Conservation (phyloP, 163 green algal genomes). For the Scenedesmus sp. region DNA sequence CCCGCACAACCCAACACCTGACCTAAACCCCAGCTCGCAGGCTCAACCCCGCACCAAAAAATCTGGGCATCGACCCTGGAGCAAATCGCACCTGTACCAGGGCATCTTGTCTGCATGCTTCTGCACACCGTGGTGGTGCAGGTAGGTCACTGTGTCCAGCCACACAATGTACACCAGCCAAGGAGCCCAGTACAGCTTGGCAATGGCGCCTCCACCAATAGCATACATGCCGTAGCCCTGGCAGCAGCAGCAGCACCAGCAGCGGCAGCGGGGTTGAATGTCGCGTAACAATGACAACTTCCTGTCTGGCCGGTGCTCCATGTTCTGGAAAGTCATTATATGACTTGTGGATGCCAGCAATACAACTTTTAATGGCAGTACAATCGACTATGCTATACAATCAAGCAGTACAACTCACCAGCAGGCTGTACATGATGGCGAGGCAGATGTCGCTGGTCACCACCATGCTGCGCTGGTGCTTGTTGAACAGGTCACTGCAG, state of each 20-base stretch:
- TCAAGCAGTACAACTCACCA: conserved; percentile 55
- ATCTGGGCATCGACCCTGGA: neutral
- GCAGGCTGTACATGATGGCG: conserved; percentile 47
- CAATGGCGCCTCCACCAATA: conserved; percentile 79
- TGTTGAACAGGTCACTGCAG: conserved; percentile 79
- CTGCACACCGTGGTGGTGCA: conserved; percentile 95
- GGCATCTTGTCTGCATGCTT: conserved; percentile 87
- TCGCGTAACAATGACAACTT: neutral
- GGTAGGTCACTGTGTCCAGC: conserved; percentile 96
- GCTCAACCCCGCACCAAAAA: neutral
- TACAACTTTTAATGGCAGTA: too few species aligned
- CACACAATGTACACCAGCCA: conserved; percentile 89
- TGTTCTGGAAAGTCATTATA: too few species aligned
- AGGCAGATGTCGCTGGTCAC: conserved; percentile 79
- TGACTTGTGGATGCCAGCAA: too few species aligned
- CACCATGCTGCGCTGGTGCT: conserved; percentile 67
- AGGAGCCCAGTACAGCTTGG: conserved; percentile 88
- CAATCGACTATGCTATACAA: too few species aligned
- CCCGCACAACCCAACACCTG: neutral
- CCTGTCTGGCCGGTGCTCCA: too few species aligned
- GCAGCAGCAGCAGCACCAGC: conserved; percentile 53
- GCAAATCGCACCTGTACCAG: conserved; percentile 85
- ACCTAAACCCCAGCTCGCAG: neutral
- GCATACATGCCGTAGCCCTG: conserved; percentile 63
- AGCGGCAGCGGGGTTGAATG: conserved; percentile 65